Base-by-base conservation (phyloP, 805 yeast species). In the Suhomyces sp. region DNA sequence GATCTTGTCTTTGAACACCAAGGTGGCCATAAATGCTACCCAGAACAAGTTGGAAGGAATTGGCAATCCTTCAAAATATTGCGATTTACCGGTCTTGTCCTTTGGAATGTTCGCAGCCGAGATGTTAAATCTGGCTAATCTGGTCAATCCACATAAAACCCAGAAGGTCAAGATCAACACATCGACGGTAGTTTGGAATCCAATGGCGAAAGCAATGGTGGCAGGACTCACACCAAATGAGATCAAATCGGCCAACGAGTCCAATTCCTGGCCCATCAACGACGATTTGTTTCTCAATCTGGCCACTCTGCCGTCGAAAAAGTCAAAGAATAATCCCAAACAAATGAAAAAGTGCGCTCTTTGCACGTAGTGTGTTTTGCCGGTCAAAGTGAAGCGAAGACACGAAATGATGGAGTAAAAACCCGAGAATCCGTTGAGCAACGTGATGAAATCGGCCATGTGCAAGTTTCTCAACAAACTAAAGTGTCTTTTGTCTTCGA, bases 161-260 rank as follows among this genome's bases (percentile, higher is more conserved):
- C 96, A 91, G 68, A 82, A 88, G 2, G 89, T 79, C 55, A 94
- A 79, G 20, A 88, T 65, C 53, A 89, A 75, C 3, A 85, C 87
- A 66, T 94, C 99, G 13, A 85, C 65, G 0, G 96, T 87, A 4
- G 97, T 76, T 63, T 89, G 89, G 66, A 92, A 83, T 4, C 99
- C 99, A 64, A 92, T 82, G 44, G 92, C 84, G 68, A 91, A 94
- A 3, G 96, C 99, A 67, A 89, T 85, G 13, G 90, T 79, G 53
- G 97, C 96, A 2, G 99, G 99, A 1, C 96, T 92, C 31, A 93
- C 97, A 56, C 97, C 96, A 67, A 94, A 94, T 10, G 97, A 89
- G 35, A 93, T 82, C 62, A 94, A 81, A 71, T 94, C 99, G 20
- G 99, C 99, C 61, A 94, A 79, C 1, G 97, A 92, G 67, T 94